Base-by-base conservation (phyloP, 208 protist genomes). In the Trypanosoma scelopori region DNA sequence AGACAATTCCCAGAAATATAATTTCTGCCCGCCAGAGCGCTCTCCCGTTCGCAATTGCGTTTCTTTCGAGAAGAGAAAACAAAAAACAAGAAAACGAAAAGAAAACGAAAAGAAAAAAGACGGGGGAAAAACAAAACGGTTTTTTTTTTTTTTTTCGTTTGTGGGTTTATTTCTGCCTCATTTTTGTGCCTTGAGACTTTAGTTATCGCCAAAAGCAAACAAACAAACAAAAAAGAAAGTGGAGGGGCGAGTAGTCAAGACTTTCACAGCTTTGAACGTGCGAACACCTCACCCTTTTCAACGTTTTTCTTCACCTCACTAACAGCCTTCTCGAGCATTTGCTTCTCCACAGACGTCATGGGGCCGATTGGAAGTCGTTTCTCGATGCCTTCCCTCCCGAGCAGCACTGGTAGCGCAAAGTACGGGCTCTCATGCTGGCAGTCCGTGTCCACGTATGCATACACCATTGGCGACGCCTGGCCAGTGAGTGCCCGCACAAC, bases 401-500 rank as follows among this genome's bases (percentile, higher is more conserved):
- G 78, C 27, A 89, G 58, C 30, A 94, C 76, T 0, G 90, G 90
- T 32, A 91, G 80, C 25, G 87, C 87, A 27, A 95, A 71, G 78
- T 88, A 95, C 18, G 70, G 37, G 47, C 69, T 72, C 23, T 89
- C 72, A 35, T 85, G 75, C 67, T 82, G 25, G 56, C 86, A 81
- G 62, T 90, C 84, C 13, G 85, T 95, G 77, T 95, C 90, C 5
- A 93, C 87, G 69, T 88, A 92, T 18, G 85, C 71, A 71, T 82
- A 96, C 37, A 94, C 84, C 39, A 84, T 28, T 15, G 87, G 87
- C 45, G 80, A 79, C 46, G 59, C 67, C 42, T 76, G 69, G 43
- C 90, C 90, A 55, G 69, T 84, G 55, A 96, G 56, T 28, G 64
- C 90, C 60, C 85, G 65, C 39, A 92, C 84, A 43, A 91, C 82